Base-by-base conservation (phyloP, 2,329 filamentous ascomycete genomes). In the Aspergillus jensenii region DNA sequence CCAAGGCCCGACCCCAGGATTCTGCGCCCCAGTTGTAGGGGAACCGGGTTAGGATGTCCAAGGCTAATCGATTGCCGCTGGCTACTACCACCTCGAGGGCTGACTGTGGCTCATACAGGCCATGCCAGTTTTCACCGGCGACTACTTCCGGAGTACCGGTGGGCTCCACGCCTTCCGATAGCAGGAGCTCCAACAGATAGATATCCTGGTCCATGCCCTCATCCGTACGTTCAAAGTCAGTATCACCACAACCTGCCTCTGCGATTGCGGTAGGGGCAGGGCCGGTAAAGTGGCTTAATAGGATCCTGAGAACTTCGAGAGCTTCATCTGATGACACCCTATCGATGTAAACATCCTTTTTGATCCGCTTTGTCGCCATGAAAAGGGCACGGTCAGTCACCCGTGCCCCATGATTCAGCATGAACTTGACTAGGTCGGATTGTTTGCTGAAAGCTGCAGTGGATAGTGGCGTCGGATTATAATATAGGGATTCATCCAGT, bases 51-150 rank as follows among this genome's bases (percentile, higher is more conserved):
- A 56, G 19, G 11, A 37, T 23, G 2, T 56, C 19, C 3, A 56
- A 7, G 1, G 8, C 14, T 3, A 17, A 7, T 9, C 9, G n/a
- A 15, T 25, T 33, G 8, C 53, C 17, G 7, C n/a, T 17, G 17
- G 17, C 17, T 17, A 17, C 17, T 17, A 17, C 17, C 17, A 17
- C 17, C 17, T 17, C 17, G 17, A 17, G 17, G 44, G 23, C 53
- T 2, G 53, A 56, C 11, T 52, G 35, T 19, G 49, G 39, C 6
- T 17, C 6, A 7, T n/a, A 0, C 0, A 52, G 14, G 7, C 3
- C 19, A 15, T 9, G 0, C 11, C n/a, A 11, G 21, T 2, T 0
- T 23, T n/a, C 9, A 31, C 0, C 0, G 27, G 4, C 4, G 27
- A 15, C 3, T 6, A 23, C 12, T 4, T 15, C 12, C 25, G 39